Base-by-base conservation (phyloP, 2,329 filamentous ascomycete genomes). In the Trichoderma sp. region DNA sequence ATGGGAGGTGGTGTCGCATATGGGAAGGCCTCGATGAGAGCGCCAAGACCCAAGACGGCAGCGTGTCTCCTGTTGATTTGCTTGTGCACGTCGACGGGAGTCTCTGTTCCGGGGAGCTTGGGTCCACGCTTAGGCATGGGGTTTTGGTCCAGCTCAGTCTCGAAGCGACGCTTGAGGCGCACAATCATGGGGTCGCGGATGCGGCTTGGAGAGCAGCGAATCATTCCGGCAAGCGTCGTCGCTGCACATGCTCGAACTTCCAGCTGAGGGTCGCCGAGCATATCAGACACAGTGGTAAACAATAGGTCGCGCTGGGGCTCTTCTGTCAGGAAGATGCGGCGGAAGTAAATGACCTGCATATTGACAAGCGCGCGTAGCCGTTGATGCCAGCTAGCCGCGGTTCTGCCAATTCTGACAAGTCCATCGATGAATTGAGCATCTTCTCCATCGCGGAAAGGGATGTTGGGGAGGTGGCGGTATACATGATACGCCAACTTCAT, bases 331-430 rank as follows among this genome's bases (percentile, higher is more conserved):
- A 99, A 99, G 47, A 99, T 88, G 30, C 95, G 93, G 65, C 96
- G 92, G 89, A 98, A 99, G 85, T 98, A 99, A 76, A 99, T 92
- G 74, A 98, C 95, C 78, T 99, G 97, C 86, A 99, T 98, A 82
- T 98, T 98, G 83, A 99, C 95, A 76, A 99, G 89, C 57, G 97
- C 94, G 30, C 97, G 90, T 50, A 99, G 87, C 61, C 96, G 92
- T 83, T 99, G 96, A 81, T 99, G 96, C 96, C 96, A 99, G 70
- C 93, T 96, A 3, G 90, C 84, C 1, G 95, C 93, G 8, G 89
- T 92, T 77, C 91, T 93, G 61, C 96, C 96, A 63, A 99, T 96
- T 68, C 91, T 90, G 76, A 98, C 94, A 57, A 99, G 88, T 0
- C 93, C 92, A 23, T 91, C 88, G 76, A 98, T 94, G 79, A 99